Percentiles rank a stretch among this genome's conserved stretches.
Conservation (phyloP, 2,329 filamentous ascomycete genomes). For the Akanthomyces muscarius region DNA sequence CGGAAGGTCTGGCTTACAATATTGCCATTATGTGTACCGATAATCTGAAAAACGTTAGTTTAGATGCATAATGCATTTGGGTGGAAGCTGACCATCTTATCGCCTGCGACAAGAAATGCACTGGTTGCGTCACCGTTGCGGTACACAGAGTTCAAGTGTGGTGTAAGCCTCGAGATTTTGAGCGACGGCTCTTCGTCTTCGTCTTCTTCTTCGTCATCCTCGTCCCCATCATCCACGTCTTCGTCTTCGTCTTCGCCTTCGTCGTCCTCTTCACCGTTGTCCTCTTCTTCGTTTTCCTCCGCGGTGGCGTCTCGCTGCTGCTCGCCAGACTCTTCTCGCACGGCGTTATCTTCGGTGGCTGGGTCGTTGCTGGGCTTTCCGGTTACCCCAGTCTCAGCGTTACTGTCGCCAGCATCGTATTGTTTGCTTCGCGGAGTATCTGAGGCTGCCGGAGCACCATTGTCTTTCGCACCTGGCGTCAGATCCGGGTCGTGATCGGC, state of each 20-base stretch:
- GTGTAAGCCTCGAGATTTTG: constrained; percentile 87
- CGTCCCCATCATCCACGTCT: constrained; percentile 42
- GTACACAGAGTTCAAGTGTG: constrained; percentile 75
- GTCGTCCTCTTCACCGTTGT: constrained; percentile 26
- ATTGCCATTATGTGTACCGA: constrained; percentile 94
- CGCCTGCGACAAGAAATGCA: constrained; percentile 81
- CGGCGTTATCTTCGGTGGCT: not conserved
- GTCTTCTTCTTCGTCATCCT: constrained; percentile 61
- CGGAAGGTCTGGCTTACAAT: constrained; percentile 60
- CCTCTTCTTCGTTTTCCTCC: constrained; percentile 25
- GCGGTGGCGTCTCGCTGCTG: constrained; percentile 22
- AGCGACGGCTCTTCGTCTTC: constrained; percentile 91
- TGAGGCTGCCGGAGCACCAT: not conserved
- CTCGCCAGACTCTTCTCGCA: not conserved
- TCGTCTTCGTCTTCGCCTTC: constrained; percentile 41
- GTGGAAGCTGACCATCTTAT: constrained; percentile 76
- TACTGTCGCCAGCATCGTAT: not conserved
- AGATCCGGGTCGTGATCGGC: not conserved
- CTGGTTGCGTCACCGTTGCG: constrained; percentile 94
- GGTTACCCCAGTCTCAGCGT: not conserved
- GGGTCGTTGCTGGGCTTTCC: not conserved
- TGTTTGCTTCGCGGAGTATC: not conserved
- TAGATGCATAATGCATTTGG: constrained; percentile 2
- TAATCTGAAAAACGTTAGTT: constrained; percentile 56
- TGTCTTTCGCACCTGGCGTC: not conserved